phyloP scores from a whole-genome alignment of 441 rosid species.

The Pelargonium cotyledonis region DNA sequence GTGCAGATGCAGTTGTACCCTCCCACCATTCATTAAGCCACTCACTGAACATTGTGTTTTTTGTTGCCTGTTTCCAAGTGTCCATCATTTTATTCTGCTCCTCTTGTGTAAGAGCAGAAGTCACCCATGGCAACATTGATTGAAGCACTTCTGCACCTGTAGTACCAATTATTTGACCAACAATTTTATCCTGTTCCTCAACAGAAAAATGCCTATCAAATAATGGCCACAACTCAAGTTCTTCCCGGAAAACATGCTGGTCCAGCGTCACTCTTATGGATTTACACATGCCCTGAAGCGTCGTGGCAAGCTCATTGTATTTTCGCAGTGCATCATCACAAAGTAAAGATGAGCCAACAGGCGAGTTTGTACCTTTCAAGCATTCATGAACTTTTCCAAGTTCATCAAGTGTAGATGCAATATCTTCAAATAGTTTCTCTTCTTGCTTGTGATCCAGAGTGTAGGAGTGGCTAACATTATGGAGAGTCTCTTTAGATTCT shows the following conservation, averaged over 20 bases:
- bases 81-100: conserved; percentile 81
- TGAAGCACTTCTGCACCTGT: conserved; percentile 87
- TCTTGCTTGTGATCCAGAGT: conserved; percentile 70
- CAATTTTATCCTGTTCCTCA: conserved; percentile 68
- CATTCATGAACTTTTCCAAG: conserved; percentile 46
- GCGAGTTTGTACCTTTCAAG: conserved; percentile 19
- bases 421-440: conserved; percentile 51
- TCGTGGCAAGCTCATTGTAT: conserved; percentile 53
- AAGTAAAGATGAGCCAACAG: conserved; percentile 22
- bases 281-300: conserved; percentile 77
- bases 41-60: conserved; percentile 76
- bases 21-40: conserved; percentile 87
- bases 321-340: conserved; percentile 24
- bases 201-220: conserved; percentile 67
- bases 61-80: conserved; percentile 76
- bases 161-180: conserved; percentile 69
- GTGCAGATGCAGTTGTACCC: conserved; percentile 33
- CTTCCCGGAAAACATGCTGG: conserved; percentile 64
- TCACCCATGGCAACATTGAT: conserved; percentile 81
- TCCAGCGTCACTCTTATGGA: conserved; percentile 64
- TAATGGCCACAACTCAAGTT: conserved; percentile 78
- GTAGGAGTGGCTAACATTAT: conserved; percentile 71
- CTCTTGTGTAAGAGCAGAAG: conserved; percentile 65
- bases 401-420: conserved; percentile 50
- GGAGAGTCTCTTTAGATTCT: conserved; percentile 70